A percentile compares a stretch with the other conserved stretches of the same genome.
These are phyloP conservation scores for Piloderma croceum DNA, from an alignment of 768 basidiomycete genomes.

Conservation along the genomic window DNA sequence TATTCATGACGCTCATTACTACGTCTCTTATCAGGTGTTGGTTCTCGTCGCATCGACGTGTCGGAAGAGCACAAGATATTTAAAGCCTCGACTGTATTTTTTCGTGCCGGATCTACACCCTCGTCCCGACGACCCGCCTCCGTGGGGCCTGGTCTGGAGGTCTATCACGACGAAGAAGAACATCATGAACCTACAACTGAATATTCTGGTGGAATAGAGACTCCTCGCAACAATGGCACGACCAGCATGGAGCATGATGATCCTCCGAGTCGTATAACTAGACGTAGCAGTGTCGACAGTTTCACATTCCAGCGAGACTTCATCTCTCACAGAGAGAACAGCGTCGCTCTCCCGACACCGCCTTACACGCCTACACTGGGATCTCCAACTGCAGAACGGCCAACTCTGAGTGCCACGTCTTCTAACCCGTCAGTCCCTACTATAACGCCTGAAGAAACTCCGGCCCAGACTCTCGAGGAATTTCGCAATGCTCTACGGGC, in stretches of 20 bases:
- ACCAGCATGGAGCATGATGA: not conserved
- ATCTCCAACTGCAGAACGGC: constrained; percentile 2
- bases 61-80: constrained; percentile 75
- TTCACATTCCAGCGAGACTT: constrained; percentile 12
- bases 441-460: constrained; percentile 4
- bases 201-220: too few relatives aligned
- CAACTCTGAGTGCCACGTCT: not conserved
- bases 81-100: constrained; percentile 66
- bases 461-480: constrained; percentile 36
- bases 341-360: constrained; percentile 23
- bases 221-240: not conserved
- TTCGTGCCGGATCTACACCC: constrained; percentile 47
- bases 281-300: not conserved
- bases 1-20: not conserved
- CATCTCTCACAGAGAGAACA: constrained; percentile 21
- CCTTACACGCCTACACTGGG: constrained; percentile 27
- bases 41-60: constrained; percentile 68
- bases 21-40: constrained; percentile 41
- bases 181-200: constrained; percentile 1
- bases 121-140: constrained; percentile 14
- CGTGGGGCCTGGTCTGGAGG: constrained; percentile 18
- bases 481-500: constrained; percentile 31
- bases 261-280: constrained; percentile 1
- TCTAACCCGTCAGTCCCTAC: too few relatives aligned
- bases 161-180: constrained; percentile 2